Conservation (phyloP, 139 green algal genomes). For the Coelastrella sp. region DNA sequence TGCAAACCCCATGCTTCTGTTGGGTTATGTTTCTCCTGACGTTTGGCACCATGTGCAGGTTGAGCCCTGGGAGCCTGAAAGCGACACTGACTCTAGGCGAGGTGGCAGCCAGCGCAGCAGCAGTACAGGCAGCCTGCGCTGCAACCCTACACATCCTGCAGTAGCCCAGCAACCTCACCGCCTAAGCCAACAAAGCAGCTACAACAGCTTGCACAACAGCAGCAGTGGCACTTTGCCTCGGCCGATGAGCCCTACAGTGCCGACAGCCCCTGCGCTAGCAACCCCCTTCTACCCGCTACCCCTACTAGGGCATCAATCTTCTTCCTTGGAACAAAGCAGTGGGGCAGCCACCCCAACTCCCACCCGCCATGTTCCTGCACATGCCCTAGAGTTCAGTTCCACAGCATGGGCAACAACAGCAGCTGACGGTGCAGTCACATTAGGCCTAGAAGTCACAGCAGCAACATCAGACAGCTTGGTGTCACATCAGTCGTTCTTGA, state of each 20-base stretch:
- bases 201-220: not conserved
- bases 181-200: slow-evolving; percentile 12
- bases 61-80: slow-evolving; percentile 7
- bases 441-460: not conserved
- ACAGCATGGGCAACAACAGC: not conserved
- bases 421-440: not conserved
- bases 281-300: not conserved
- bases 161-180: not conserved
- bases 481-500: not conserved
- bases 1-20: not conserved
- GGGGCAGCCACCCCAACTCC: not conserved
- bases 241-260: not conserved
- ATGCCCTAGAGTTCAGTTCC: not conserved
- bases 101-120: slow-evolving; percentile 12
- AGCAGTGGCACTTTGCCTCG: not conserved
- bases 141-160: not conserved
- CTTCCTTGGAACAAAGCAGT: not conserved
- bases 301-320: not conserved
- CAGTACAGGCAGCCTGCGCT: not conserved
- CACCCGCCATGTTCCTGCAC: not conserved
- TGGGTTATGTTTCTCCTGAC: too few species aligned
- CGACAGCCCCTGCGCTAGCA: not conserved
- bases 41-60: not conserved
- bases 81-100: not conserved
- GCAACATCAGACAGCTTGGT: not conserved